Evolutionary conservation across 2,329 filamentous ascomycete genomes (phyloP).

Genomic region (Sporothrix curviconia): DNA sequence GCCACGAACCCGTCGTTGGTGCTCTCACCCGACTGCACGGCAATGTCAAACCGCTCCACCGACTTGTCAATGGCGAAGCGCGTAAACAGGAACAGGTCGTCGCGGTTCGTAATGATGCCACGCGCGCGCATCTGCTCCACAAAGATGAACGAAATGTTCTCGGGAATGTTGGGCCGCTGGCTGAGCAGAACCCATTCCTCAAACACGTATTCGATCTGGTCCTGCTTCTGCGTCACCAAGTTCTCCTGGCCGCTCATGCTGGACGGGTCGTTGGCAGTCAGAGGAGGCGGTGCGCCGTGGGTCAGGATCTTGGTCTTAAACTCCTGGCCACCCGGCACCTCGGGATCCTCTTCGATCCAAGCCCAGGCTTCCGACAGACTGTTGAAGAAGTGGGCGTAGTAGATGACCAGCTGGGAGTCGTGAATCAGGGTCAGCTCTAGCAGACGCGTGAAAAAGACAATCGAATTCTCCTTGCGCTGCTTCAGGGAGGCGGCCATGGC

Average conservation of each 20-base stretch:
- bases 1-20: constrained; percentile 51
- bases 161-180: constrained; percentile 68
- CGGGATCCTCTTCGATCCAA: constrained; percentile 71
- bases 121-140: constrained; percentile 74
- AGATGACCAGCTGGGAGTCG: constrained; percentile 69
- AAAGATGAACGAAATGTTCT: constrained; percentile 67
- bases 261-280: constrained; percentile 37
- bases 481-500: constrained; percentile 68
- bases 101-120: constrained; percentile 63
- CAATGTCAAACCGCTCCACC: constrained; percentile 69
- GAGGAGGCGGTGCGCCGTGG: constrained; percentile 34
- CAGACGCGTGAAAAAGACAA: constrained; percentile 74
- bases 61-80: constrained; percentile 75
- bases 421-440: constrained; percentile 73
- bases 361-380: constrained; percentile 74
- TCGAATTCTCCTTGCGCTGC: constrained; percentile 61
- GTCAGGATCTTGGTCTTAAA: constrained; percentile 58
- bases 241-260: constrained; percentile 36
- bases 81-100: constrained; percentile 74
- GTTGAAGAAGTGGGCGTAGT: constrained; percentile 77
- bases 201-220: constrained; percentile 91
- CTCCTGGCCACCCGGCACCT: constrained; percentile 56
- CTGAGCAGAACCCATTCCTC: constrained; percentile 87
- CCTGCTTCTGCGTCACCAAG: constrained; percentile 54
- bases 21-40: constrained; percentile 54